Evolutionary conservation across 2,329 filamentous ascomycete genomes (phyloP).

Genomic region (Metarhizium robertsii): DNA sequence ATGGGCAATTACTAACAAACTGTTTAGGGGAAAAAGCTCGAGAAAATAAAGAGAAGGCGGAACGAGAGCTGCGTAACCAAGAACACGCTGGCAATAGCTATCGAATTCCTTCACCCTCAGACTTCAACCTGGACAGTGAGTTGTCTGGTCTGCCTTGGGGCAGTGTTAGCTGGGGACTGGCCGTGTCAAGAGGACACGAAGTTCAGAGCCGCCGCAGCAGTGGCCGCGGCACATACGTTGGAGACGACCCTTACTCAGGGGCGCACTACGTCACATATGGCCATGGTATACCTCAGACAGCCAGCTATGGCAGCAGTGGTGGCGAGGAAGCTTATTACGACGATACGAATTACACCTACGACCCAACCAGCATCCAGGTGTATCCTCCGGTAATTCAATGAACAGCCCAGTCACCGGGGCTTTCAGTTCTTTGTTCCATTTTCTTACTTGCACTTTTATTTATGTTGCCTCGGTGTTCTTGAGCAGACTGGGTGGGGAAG

Average conservation of each 20-base stretch:
- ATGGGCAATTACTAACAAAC: slow-evolving; percentile 4
- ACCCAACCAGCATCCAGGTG: slow-evolving; percentile 2
- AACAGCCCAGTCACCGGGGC: background rate
- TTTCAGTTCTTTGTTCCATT: background rate
- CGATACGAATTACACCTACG: slow-evolving; percentile 19
- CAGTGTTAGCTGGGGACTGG: slow-evolving; percentile 50
- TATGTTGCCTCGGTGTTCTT: background rate
- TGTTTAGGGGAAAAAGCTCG: slow-evolving; percentile 57
- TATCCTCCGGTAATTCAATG: background rate
- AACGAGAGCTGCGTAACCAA: slow-evolving; percentile 55
- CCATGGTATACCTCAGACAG: slow-evolving; percentile 14
- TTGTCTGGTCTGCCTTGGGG: slow-evolving; percentile 66
- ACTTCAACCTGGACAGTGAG: slow-evolving; percentile 40
- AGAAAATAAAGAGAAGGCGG: slow-evolving; percentile 56
- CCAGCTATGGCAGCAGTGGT: slow-evolving; percentile 23
- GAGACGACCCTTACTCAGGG: slow-evolving; percentile 23
- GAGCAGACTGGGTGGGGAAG: background rate
- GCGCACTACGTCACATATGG: slow-evolving; percentile 18
- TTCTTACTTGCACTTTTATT: background rate
- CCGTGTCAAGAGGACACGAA: slow-evolving; percentile 42
- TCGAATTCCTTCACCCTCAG: slow-evolving; percentile 46
- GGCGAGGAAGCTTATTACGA: slow-evolving; percentile 25
- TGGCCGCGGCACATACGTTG: slow-evolving; percentile 25
- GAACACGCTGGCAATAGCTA: slow-evolving; percentile 57
- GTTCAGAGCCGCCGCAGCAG: slow-evolving; percentile 34